Evolutionary conservation across 2,329 filamentous ascomycete genomes (phyloP), one percentile per base, ranked within the genome.

Genomic region (Aspergillus unguis): DNA sequence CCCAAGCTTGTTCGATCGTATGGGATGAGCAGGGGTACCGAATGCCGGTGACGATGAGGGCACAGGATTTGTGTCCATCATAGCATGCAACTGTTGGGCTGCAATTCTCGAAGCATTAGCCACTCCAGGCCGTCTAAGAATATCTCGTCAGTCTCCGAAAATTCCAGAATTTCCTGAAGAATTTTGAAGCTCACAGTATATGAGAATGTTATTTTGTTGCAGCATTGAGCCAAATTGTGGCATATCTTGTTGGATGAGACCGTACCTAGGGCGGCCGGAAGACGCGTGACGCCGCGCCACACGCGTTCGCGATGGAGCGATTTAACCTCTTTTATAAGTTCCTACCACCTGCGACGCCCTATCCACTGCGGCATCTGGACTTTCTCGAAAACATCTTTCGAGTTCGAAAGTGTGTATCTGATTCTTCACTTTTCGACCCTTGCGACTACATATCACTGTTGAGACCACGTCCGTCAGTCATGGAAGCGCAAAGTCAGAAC

Each of bases 41-140:
- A 96, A 96, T 37, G 87, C 90, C 6, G 92, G 90, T 23, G 91
- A 96, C 0, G 91, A 95, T 0, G 92, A 96, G 4, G 90, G 90
- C 55, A 94, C 85, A 38, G 82, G 80, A 46, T 87, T 85, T 33
- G 63, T 54, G 31, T 64, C 62, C 64, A 66, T 59, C 44, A 59
- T 59, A 57, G 38, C 23, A 42, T 41, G 37, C 4, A 44, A 17
- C 4, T 43, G 31, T 29, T 25, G 31, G 23, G 27, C 11, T 29
- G 31, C 11, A 17, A 42, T 41, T 6, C 32, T 37, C 28, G n/a
- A 23, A n/a, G 32, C n/a, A 32, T 26, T 29, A 7, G 23, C n/a
- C 27, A 25, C 25, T 33, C 10, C 10, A 25, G 17, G 25, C 31
- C 17, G 17, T 17, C 17, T 17, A 17, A 17, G 17, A 17, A 17